Evolutionary conservation across 768 basidiomycete species (phyloP).

Genomic region (Cystofilobasidium macerans): DNA sequence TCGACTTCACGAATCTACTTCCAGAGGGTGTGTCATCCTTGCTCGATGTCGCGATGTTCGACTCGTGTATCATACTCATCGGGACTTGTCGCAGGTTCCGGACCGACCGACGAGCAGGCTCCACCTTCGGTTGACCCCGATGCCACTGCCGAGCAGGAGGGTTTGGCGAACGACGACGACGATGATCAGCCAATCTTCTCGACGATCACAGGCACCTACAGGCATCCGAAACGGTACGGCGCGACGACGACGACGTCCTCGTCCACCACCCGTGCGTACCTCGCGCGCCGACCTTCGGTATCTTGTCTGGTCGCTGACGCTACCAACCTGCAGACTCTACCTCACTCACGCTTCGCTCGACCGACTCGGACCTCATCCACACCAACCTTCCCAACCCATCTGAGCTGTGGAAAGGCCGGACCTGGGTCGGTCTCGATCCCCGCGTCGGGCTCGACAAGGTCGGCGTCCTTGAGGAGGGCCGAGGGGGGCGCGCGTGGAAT

Average conservation of each 20-base stretch:
- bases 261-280: background rate
- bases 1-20: conserved; percentile 54
- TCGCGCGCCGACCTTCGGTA: background rate
- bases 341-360: conserved; percentile 17
- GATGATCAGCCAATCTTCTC: conserved; percentile 72
- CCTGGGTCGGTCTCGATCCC: conserved; percentile 70
- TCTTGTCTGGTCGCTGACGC: conserved; percentile 8
- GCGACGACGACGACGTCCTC: conserved; percentile 8
- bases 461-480: conserved; percentile 71
- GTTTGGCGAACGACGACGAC: conserved; percentile 44
- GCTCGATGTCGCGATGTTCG: background rate
- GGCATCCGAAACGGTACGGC: conserved; percentile 57
- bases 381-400: conserved; percentile 41
- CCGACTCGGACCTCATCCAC: conserved; percentile 6
- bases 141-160: conserved; percentile 28
- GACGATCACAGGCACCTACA: conserved; percentile 70
- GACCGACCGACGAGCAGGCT: background rate
- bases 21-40: background rate
- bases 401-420: conserved; percentile 59
- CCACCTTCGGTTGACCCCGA: conserved; percentile 17
- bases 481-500: conserved; percentile 77
- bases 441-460: conserved; percentile 68
- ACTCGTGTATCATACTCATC: background rate
- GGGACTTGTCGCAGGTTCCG: conserved; percentile 42
- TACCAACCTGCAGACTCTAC: conserved; percentile 12